Percentiles rank a stretch among this genome's conserved stretches.
phyloP scores from a whole-genome alignment of 2,329 filamentous ascomycete genomes.

The Sarocladium kiliense region DNA sequence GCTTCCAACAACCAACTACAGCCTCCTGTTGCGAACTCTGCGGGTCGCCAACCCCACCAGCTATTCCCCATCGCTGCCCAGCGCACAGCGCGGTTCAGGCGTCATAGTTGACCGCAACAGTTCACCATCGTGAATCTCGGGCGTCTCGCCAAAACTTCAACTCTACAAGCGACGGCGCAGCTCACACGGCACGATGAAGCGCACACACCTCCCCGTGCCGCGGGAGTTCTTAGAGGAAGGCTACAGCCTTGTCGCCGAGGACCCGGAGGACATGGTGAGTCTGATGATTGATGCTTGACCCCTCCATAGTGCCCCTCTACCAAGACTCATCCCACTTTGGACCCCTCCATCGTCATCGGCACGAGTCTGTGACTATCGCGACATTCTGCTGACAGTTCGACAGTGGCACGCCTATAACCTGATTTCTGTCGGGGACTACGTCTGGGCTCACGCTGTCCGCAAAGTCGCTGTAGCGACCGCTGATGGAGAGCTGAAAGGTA shows the following conservation, averaged over 20 bases:
- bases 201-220: slow-evolving; percentile 1
- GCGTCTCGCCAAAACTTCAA: neutral
- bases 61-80: slow-evolving; percentile 3
- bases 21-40: neutral
- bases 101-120: neutral
- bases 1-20: neutral
- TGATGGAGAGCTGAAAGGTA: slow-evolving; percentile 43
- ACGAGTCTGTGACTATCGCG: neutral
- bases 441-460: slow-evolving; percentile 51
- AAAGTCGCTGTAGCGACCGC: slow-evolving; percentile 38
- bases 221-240: slow-evolving; percentile 7
- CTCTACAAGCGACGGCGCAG: neutral
- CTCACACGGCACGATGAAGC: neutral
- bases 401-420: slow-evolving; percentile 59
- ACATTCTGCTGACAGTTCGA: slow-evolving; percentile 6
- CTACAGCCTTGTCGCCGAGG: slow-evolving; percentile 21
- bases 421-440: slow-evolving; percentile 46
- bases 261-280: slow-evolving; percentile 42
- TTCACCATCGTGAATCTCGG: neutral
- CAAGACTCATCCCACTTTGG: neutral
- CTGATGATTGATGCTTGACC: neutral
- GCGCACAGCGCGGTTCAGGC: slow-evolving; percentile 7
- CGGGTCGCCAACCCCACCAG: slow-evolving; percentile 1
- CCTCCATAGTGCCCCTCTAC: slow-evolving; percentile 11
- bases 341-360: slow-evolving; percentile 4